Percentiles rank a stretch among this genome's conserved stretches.
These are phyloP conservation scores for Cystobasidiopsis lactophilus DNA, from an alignment of 768 basidiomycete genomes.

Conservation along the genomic window DNA sequence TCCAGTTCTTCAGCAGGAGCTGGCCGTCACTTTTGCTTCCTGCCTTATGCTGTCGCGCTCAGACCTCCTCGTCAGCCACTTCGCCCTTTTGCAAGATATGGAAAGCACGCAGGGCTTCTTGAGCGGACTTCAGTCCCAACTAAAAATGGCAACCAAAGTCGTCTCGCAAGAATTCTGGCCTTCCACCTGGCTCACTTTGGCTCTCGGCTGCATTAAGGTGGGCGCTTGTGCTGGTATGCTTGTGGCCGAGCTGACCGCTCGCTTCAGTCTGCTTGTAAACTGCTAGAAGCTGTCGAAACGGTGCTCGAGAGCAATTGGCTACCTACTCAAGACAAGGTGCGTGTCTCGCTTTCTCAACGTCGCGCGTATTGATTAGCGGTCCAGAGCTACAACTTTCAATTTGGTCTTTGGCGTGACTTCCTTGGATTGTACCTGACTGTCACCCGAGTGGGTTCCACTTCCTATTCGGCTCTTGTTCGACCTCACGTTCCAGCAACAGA, in stretches of 20 bases:
- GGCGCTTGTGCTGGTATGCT: too few relatives aligned
- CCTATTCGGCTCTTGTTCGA: too few relatives aligned
- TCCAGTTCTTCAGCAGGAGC: too few relatives aligned
- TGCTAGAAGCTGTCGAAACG: slow-evolving; percentile 58
- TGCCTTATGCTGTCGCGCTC: slow-evolving; percentile 11
- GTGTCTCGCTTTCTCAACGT: too few relatives aligned
- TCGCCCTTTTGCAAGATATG: slow-evolving; percentile 33
- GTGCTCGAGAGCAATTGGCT: slow-evolving; percentile 64
- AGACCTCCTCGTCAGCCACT: slow-evolving; percentile 39
- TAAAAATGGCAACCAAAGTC: slow-evolving; percentile 58
- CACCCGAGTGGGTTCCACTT: too few relatives aligned
- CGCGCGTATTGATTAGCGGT: too few relatives aligned
- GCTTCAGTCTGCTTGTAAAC: slow-evolving; percentile 65
- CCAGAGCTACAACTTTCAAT: slow-evolving; percentile 47
- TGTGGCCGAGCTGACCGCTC: too few relatives aligned
- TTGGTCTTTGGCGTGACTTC: slow-evolving; percentile 54
- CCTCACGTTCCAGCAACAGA: too few relatives aligned
- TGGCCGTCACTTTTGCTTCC: too few relatives aligned
- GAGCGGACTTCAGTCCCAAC: slow-evolving; percentile 47
- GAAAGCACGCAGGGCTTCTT: slow-evolving; percentile 67
- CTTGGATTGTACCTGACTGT: slow-evolving; percentile 64
- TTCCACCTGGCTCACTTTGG: slow-evolving; percentile 71
- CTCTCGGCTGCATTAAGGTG: slow-evolving; percentile 67
- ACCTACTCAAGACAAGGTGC: slow-evolving; percentile 42
- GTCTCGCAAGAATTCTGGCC: slow-evolving; percentile 75